Base-by-base conservation (phyloP, 192 early-diverging fungal genomes). In the Rhizophlyctis rosea region DNA sequence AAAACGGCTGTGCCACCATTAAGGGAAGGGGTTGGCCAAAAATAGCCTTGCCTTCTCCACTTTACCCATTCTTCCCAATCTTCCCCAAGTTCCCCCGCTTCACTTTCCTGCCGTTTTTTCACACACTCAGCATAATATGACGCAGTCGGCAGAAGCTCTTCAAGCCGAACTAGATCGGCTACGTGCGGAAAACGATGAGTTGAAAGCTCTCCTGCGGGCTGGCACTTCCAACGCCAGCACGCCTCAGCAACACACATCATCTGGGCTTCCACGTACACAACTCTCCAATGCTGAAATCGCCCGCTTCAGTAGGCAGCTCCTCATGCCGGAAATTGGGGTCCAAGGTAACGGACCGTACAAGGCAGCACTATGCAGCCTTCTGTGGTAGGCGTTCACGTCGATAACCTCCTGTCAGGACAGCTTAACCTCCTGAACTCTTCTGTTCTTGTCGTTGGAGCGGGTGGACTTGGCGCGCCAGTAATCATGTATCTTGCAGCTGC, bases 391-490 rank as follows among this genome's bases (percentile, higher is more conserved):
- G 24, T 56, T 11, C 14, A 33, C 11, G 7, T 11, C 54, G 4
- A 25, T 13, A 32, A 34, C 23, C 34, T 13, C 30, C 28, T 16
- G 11, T 23, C 70, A 84, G 96, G 87, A 25, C 94, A 96, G 72
- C 65, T 89, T 47, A 81, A 76, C 34, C 71, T 98, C 44, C 77
- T 81, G 14, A 87, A 91, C 57, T 75, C 86, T 21, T 76, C 84
- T 0, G 88, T 94, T 2, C 75, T 97, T 4, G 77, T 98, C 2
- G 91, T 96, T 2, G 95, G 95, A 4, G 88, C 92, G n/a, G 96
- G 96, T 57, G 96, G 96, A 1, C 81, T 98, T 11, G 96, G 96
- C 0, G 82, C 93, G 2, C 91, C 96, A 3, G 89, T 84, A 32
- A 77, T 86, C 2, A 75, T 97, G 29, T 98, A 98, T 64, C 80